Evolutionary conservation across 257 asterid species (phyloP), one percentile per base, ranked within the genome.

Genomic region (Nicotiana knightiana): DNA sequence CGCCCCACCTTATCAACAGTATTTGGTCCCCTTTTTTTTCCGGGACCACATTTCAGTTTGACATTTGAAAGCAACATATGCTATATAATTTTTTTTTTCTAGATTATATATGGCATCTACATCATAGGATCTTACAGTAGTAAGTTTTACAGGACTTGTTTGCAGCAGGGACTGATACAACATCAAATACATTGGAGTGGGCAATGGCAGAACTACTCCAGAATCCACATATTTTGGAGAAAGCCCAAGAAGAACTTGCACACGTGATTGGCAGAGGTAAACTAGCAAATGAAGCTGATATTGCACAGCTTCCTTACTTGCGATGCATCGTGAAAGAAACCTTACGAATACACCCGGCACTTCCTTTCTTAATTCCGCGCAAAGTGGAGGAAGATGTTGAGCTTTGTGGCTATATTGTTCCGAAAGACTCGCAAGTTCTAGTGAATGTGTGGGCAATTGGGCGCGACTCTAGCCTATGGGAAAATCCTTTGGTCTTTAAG

Each of bases 381-480:
- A 80, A 21, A 57, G 83, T 48, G 6, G 88, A 81, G 11, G 76
- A 83, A 30, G 86, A 83, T 37, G 82, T 65, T 67, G 85, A 87
- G 37, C 67, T 83, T 21, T 66, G 26, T 39, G 87, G 88, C 0
- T 83, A 81, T 68, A 35, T 2, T 5, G 65, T 85, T 1, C 87
- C 87, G 2, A 81, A 79, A 13, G 81, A 68, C 3, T 64, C 88
- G 0, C 86, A 83, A 61, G 85, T 87, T 11, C 63, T 85, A 6
- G 88, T 83, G 13, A 85, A 87, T 28, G 82, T 64, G 28, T 87
- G 90, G 87, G 88, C 88, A 13, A 81, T 87, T 33, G 83, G 90
- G 0, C 81, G 90, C 4, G 86, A 87, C 62, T 63, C 81, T 73
- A 33, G 39, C 0, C 12, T 64, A 26, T 85, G 88, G 88, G 76